phyloP scores from a whole-genome alignment of 2,329 filamentous ascomycete genomes.

The Madurella mycetomatis region DNA sequence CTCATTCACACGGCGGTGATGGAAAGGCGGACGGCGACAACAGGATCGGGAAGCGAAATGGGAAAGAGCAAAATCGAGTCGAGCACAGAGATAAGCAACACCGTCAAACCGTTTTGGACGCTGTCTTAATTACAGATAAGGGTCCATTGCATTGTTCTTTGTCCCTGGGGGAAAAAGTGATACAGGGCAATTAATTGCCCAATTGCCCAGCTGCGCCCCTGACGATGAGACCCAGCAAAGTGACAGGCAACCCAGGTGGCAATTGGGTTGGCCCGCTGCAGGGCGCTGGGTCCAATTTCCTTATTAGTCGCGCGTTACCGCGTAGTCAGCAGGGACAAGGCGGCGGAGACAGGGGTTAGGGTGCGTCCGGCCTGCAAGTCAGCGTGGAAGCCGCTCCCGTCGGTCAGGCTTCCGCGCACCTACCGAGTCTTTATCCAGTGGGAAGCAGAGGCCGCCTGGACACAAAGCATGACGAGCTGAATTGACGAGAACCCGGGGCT shows the following conservation, averaged over 20 bases:
- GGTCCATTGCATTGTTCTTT: neutral
- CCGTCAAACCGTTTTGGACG: neutral
- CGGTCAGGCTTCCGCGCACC: neutral
- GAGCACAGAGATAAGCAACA: neutral
- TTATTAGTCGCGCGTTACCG: constrained; percentile 27
- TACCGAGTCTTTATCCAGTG: neutral
- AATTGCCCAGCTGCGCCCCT: constrained; percentile 5
- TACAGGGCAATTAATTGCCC: neutral
- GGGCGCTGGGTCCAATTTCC: constrained; percentile 20
- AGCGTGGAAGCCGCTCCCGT: neutral
- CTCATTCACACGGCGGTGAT: neutral
- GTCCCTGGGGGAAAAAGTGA: constrained; percentile 1
- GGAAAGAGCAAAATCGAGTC: neutral
- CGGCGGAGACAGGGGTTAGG: constrained; percentile 1
- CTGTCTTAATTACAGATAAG: no score
- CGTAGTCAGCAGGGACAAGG: constrained; percentile 10
- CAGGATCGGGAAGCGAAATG: constrained; percentile 4
- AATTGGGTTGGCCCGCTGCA: constrained; percentile 13
- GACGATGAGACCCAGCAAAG: constrained; percentile 4
- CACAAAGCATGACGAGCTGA: neutral
- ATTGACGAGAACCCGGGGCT: no score
- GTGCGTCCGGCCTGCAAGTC: constrained; percentile 12
- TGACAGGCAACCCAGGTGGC: constrained; percentile 4
- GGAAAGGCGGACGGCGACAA: neutral
- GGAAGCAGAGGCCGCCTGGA: no score